Evolutionary conservation across 1,139 yeast species (phyloP).

Genomic region (Pichia cactophila): DNA sequence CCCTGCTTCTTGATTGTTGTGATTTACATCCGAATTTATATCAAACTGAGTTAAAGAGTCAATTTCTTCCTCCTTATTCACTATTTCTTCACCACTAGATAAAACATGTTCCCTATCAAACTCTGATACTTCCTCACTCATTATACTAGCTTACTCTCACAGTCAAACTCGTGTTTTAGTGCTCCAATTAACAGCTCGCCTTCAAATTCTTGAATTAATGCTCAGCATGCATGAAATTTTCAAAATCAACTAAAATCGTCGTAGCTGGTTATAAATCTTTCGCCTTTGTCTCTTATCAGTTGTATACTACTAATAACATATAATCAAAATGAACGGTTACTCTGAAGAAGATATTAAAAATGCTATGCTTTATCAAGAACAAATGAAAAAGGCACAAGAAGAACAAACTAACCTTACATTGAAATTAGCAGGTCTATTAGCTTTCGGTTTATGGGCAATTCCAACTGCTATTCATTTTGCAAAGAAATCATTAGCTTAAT

Average conservation of each 20-base stretch:
- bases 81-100: neutral
- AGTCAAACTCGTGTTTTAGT: too few relatives aligned
- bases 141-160: too few relatives aligned
- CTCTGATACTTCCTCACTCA: neutral
- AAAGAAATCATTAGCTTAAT: conserved; percentile 44
- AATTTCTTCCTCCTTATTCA: neutral
- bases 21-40: neutral
- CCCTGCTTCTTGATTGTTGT: neutral
- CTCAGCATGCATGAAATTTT: neutral
- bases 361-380: conserved; percentile 46
- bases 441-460: conserved; percentile 70
- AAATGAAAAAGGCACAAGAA: conserved; percentile 69
- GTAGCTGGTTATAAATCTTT: neutral
- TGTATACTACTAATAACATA: neutral
- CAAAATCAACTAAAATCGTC: neutral
- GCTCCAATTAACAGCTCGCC: too few relatives aligned
- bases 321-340: conserved; percentile 59
- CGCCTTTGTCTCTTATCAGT: neutral
- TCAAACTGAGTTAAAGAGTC: neutral
- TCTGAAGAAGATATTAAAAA: conserved; percentile 62
- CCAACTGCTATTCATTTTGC: conserved; percentile 59
- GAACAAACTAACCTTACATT: conserved; percentile 61
- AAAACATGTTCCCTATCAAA: neutral
- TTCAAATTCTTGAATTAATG: too few relatives aligned
- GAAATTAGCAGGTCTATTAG: conserved; percentile 59